Evolutionary conservation across 176 grass and related monocot genomes (phyloP).

Genomic region (Echinochloa phyllopogon): DNA sequence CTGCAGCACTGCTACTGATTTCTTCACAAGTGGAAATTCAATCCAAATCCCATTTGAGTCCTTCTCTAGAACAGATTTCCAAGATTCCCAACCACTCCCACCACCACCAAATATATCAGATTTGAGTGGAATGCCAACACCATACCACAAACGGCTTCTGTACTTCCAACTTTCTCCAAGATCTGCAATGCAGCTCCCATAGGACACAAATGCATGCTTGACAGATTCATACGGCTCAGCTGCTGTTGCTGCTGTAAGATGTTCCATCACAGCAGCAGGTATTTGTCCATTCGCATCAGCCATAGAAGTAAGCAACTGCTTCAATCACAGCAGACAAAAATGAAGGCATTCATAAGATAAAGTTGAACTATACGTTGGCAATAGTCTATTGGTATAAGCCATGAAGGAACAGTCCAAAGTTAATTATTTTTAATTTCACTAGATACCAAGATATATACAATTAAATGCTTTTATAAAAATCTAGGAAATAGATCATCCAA

Average conservation of each 20-base stretch:
- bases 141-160: conserved; percentile 93
- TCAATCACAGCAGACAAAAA: conserved; percentile 46
- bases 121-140: conserved; percentile 83
- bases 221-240: conserved; percentile 98
- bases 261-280: conserved; percentile 92
- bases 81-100: conserved; percentile 76
- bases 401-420: conserved; percentile 23
- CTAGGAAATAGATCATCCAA: conserved; percentile 24
- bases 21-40: conserved; percentile 94
- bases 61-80: conserved; percentile 80
- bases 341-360: conserved; percentile 44
- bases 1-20: conserved; percentile 91
- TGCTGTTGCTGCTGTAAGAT: conserved; percentile 91
- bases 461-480: background rate
- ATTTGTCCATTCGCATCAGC: conserved; percentile 97
- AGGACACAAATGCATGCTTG: conserved; percentile 95
- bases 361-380: conserved; percentile 22
- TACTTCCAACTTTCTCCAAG: conserved; percentile 95
- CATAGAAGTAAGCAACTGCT: conserved; percentile 96
- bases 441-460: conserved; percentile 17
- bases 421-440: conserved; percentile 12
- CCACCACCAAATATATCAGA: conserved; percentile 79
- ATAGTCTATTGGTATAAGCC: conserved; percentile 18
- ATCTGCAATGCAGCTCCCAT: conserved; percentile 85
- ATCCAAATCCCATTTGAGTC: conserved; percentile 85